Conservation (phyloP, 139 green algal genomes). For the Coelastrella sp. region DNA sequence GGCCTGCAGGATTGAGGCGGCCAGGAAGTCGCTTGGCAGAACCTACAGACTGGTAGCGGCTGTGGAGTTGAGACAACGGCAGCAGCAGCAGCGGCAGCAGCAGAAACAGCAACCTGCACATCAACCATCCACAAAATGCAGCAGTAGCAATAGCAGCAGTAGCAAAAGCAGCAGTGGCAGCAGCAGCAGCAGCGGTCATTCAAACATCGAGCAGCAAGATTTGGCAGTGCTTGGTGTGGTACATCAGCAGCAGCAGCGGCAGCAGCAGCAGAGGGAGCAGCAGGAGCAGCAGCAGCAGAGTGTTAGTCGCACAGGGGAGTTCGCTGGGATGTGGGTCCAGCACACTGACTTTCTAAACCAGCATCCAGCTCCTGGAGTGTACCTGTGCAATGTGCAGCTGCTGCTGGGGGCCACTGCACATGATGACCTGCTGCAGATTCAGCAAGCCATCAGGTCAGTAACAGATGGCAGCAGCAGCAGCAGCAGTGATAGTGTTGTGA, state of each 20-base stretch:
- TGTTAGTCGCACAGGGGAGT: background rate
- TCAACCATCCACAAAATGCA: too few relatives aligned
- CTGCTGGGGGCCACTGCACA: slow-evolving; percentile 19
- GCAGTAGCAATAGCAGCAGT: too few relatives aligned
- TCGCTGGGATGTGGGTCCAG: background rate
- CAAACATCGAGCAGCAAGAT: background rate
- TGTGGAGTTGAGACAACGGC: background rate
- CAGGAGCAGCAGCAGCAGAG: slow-evolving; percentile 9
- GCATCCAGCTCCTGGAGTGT: slow-evolving; percentile 51
- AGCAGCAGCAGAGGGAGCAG: background rate
- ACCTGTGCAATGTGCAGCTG: slow-evolving; percentile 44
- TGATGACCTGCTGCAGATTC: slow-evolving; percentile 41
- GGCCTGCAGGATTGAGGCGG: slow-evolving; percentile 53
- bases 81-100: slow-evolving; percentile 6
- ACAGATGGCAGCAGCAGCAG: slow-evolving; percentile 25
- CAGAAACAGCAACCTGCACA: too few relatives aligned
- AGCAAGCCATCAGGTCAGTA: background rate
- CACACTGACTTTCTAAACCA: slow-evolving; percentile 47
- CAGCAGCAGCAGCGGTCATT: background rate
- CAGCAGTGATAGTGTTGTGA: background rate
- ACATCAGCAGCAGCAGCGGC: background rate
- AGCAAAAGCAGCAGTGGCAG: too few relatives aligned
- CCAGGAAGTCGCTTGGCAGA: slow-evolving; percentile 55
- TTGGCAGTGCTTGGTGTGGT: background rate
- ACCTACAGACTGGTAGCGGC: slow-evolving; percentile 57